phyloP scores from a whole-genome alignment of 2,329 filamentous ascomycete species.

The Pseudogymnoascus sp. region DNA sequence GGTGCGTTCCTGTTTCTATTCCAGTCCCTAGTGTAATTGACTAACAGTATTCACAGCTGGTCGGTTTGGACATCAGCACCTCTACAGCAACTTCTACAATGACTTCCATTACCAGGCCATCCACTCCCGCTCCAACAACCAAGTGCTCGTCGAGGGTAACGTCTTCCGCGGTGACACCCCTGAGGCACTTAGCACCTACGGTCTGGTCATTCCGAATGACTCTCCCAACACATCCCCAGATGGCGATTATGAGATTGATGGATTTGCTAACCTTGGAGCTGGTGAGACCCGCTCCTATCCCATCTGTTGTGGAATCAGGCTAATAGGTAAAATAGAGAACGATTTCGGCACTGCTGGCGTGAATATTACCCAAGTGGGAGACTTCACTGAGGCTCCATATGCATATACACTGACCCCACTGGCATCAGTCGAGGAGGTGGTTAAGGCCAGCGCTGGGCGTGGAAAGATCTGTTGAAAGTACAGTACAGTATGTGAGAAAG shows the following conservation, averaged over 20 bases:
- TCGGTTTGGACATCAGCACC: slow-evolving; percentile 42
- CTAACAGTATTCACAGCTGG: slow-evolving; percentile 42
- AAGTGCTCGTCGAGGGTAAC: slow-evolving; percentile 43
- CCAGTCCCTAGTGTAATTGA: slow-evolving; percentile 39
- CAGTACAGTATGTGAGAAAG: neutral
- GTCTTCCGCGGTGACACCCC: slow-evolving; percentile 40
- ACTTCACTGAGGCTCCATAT: slow-evolving; percentile 36
- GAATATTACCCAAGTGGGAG: slow-evolving; percentile 46
- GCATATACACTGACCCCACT: neutral
- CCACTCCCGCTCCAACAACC: slow-evolving; percentile 42
- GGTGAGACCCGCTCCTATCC: slow-evolving; percentile 31
- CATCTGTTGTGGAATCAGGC: neutral
- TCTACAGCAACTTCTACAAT: slow-evolving; percentile 44
- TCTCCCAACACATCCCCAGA: slow-evolving; percentile 46
- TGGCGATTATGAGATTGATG: slow-evolving; percentile 48
- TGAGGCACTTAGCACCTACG: slow-evolving; percentile 47
- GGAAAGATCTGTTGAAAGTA: neutral
- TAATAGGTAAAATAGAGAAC: slow-evolving; percentile 29
- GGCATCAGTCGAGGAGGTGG: neutral
- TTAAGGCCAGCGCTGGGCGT: neutral
- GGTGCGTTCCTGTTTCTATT: slow-evolving; percentile 41
- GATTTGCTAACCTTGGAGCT: slow-evolving; percentile 46
- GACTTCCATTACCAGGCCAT: slow-evolving; percentile 42
- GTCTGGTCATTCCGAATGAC: slow-evolving; percentile 47
- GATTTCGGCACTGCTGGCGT: slow-evolving; percentile 42